These are phyloP conservation scores for Tephrocybe sp. DNA, from an alignment of 768 basidiomycete species.

Conservation along the genomic window DNA sequence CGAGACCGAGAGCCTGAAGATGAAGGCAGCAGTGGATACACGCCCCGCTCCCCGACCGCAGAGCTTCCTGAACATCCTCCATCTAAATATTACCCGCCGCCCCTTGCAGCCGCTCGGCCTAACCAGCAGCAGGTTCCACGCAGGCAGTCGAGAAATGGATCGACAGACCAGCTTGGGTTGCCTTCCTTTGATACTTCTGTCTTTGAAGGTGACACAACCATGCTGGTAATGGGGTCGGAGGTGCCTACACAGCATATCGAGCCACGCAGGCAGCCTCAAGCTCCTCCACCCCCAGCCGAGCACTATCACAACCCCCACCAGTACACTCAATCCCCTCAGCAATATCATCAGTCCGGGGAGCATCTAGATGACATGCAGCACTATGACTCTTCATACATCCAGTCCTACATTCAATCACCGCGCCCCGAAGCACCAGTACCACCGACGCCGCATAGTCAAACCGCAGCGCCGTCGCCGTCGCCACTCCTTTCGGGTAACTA, in stretches of 20 bases:
- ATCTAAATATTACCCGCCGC: conserved; percentile 27
- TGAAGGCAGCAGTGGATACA: conserved; percentile 46
- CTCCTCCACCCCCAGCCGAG: conserved; percentile 20
- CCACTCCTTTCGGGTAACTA: conserved; percentile 58
- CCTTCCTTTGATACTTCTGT: conserved; percentile 58
- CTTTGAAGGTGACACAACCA: conserved; percentile 40
- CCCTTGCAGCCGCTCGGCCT: conserved; percentile 23
- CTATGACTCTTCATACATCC: conserved; percentile 63
- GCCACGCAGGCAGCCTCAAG: conserved; percentile 20
- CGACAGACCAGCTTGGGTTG: conserved; percentile 63
- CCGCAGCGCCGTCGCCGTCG: conserved; percentile 71
- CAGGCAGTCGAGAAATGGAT: conserved; percentile 53
- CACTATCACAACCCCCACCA: conserved; percentile 15
- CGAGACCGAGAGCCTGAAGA: conserved; percentile 42
- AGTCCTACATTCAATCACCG: conserved; percentile 54
- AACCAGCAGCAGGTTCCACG: conserved; percentile 37
- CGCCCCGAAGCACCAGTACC: conserved; percentile 79
- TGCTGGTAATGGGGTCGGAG: conserved; percentile 23
- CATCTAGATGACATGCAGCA: conserved; percentile 59
- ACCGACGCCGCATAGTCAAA: conserved; percentile 76
- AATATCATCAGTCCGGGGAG: conserved; percentile 40
- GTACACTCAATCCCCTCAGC: conserved; percentile 12
- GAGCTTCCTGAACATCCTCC: conserved; percentile 51
- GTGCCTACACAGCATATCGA: conserved; percentile 30
- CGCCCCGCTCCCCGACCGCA: conserved; percentile 67